A percentile compares a stretch with the other conserved stretches of the same genome.
Conservation (phyloP, 345 rosid species). For the Salix koriyanagi region DNA sequence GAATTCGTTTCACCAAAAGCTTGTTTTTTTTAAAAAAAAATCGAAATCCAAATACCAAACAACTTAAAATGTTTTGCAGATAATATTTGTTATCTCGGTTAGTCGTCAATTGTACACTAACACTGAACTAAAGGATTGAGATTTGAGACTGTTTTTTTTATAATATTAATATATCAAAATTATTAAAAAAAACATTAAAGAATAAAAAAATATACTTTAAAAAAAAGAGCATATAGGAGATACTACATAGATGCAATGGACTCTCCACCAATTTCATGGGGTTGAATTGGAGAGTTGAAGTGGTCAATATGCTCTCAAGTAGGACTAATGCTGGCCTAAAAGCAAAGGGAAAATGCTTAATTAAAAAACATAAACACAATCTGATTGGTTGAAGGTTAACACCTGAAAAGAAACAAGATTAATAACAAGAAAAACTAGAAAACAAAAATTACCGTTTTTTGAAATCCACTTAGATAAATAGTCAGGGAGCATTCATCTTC, state of each 20-base stretch:
- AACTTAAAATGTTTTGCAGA: too few relatives aligned
- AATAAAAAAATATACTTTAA: too few relatives aligned
- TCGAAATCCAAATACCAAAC: too few relatives aligned
- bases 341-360: neutral
- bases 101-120: too few relatives aligned
- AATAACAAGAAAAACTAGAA: too few relatives aligned
- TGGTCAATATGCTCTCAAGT: neutral
- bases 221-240: too few relatives aligned
- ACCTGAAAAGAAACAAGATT: neutral
- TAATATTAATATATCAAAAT: too few relatives aligned
- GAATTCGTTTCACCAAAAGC: too few relatives aligned
- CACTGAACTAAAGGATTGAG: neutral
- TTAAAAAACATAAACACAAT: neutral
- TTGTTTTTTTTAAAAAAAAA: too few relatives aligned
- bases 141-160: neutral
- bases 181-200: too few relatives aligned
- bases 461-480: slow-evolving; percentile 38
- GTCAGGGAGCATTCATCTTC: slow-evolving; percentile 35
- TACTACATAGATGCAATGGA: too few relatives aligned
- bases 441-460: slow-evolving; percentile 32
- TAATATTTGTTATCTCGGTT: too few relatives aligned
- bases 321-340: neutral
- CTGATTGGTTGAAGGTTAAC: neutral
- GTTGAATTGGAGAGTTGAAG: neutral
- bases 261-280: neutral